Conservation (phyloP, 192 early-diverging fungal species). For the Coemansia sp. region DNA sequence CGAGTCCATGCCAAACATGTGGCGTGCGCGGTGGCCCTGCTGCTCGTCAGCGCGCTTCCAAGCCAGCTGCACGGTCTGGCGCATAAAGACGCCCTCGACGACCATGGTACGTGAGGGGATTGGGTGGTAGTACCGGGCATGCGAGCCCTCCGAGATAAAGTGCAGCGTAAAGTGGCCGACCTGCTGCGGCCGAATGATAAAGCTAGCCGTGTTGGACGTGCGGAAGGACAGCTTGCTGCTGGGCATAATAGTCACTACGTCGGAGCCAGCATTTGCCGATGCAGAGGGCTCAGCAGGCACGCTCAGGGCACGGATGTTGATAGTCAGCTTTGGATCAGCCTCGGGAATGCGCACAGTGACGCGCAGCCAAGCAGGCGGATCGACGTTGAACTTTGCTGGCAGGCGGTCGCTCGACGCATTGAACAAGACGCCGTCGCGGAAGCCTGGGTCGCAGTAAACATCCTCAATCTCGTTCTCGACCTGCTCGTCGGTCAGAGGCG, state of each 20-base stretch:
- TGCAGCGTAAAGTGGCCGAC: conserved; percentile 55
- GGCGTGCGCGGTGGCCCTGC: conserved; percentile 29
- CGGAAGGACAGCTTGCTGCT: conserved; percentile 36
- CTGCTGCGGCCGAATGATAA: conserved; percentile 50
- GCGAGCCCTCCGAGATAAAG: conserved; percentile 48
- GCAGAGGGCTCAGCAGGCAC: conserved; percentile 24
- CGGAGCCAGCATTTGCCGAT: not conserved
- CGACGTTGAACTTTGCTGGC: conserved; percentile 52
- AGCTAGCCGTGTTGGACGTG: conserved; percentile 31
- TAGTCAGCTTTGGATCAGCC: conserved; percentile 34
- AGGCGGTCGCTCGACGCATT: conserved; percentile 58
- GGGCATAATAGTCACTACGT: conserved; percentile 38
- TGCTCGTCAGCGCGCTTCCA: conserved; percentile 37
- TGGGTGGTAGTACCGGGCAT: conserved; percentile 57
- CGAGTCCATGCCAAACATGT: conserved; percentile 60
- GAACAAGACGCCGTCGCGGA: conserved; percentile 56
- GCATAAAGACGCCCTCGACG: conserved; percentile 61
- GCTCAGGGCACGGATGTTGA: conserved; percentile 44
- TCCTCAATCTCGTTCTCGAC: conserved; percentile 50
- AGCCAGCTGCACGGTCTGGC: conserved; percentile 52
- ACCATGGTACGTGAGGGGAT: conserved; percentile 53
- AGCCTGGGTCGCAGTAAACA: conserved; percentile 59
- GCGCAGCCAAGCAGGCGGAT: conserved; percentile 50
- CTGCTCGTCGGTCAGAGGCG: conserved; percentile 48
- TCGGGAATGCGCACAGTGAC: conserved; percentile 56